A percentile compares a stretch with the other conserved stretches of the same genome.
phyloP scores from a whole-genome alignment of 2,329 filamentous ascomycete species.

The Verticillium isaacii region DNA sequence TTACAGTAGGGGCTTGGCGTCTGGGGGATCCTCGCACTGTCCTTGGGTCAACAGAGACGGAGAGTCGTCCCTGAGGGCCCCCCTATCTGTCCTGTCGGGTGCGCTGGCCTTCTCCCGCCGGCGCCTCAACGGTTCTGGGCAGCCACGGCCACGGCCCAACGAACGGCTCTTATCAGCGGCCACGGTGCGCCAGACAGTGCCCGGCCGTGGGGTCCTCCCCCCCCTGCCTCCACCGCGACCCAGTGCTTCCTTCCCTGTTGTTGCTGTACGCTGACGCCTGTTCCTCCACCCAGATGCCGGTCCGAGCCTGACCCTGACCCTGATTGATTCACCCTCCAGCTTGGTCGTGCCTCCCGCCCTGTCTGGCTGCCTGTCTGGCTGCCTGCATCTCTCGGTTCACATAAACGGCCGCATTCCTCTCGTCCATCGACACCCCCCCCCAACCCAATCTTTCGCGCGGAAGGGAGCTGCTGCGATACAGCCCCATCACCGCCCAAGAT shows the following conservation, averaged over 20 bases:
- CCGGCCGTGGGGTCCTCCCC: neutral
- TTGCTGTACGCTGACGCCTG: neutral
- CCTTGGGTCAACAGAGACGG: neutral
- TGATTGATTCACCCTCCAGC: conserved; percentile 3
- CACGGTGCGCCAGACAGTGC: neutral
- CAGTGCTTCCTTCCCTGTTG: neutral
- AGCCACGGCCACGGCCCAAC: neutral
- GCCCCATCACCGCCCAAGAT: conserved; percentile 78
- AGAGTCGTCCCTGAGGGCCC: neutral
- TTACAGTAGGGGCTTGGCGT: neutral
- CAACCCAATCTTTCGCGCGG: conserved; percentile 34
- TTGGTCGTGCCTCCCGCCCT: neutral
- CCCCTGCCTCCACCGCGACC: neutral
- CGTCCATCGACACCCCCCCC: conserved; percentile 20
- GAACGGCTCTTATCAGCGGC: neutral
- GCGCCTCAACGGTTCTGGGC: neutral
- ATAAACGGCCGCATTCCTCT: conserved; percentile 26
- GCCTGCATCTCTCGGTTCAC: neutral
- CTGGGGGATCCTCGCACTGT: neutral
- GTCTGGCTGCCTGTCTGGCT: neutral
- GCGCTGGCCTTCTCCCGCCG: neutral
- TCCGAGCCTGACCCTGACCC: neutral
- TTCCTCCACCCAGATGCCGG: conserved; percentile 3
- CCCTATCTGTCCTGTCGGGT: neutral
- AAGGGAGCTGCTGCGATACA: conserved; percentile 71